Evolutionary conservation across 352 stramenopile genomes (phyloP).

Genomic region (Phytophthora megakarya): DNA sequence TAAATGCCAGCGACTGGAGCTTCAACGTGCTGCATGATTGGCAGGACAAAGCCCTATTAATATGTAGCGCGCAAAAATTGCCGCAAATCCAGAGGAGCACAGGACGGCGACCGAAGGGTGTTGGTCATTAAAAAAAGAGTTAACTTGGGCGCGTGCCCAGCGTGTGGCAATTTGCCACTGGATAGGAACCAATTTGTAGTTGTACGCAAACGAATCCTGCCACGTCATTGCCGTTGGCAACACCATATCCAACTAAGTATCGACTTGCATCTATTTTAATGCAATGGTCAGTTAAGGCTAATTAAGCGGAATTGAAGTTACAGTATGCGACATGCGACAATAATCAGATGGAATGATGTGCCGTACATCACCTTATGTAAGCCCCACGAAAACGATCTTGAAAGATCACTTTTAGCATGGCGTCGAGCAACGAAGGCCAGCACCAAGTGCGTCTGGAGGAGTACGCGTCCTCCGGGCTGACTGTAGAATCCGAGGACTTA

Average conservation of each 20-base stretch:
- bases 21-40: conserved; percentile 15
- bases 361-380: not conserved
- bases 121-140: too few relatives aligned
- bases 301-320: conserved; percentile 19
- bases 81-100: conserved; percentile 8
- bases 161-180: not conserved
- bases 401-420: not conserved
- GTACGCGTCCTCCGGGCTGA: conserved; percentile 56
- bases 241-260: not conserved
- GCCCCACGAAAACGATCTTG: conserved; percentile 28
- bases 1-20: conserved; percentile 9
- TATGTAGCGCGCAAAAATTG: not conserved
- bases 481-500: conserved; percentile 24
- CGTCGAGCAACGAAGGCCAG: conserved; percentile 7
- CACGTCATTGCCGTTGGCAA: not conserved
- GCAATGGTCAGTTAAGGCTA: too few relatives aligned
- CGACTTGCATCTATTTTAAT: not conserved
- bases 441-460: conserved; percentile 56
- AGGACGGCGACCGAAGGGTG: not conserved
- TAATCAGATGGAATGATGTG: conserved; percentile 14
- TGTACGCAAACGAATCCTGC: not conserved
- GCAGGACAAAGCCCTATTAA: not conserved
- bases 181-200: not conserved
- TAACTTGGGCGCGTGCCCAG: not conserved
- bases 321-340: conserved; percentile 22